Base-by-base conservation (phyloP, 768 basidiomycete species). In the Kwoniella dendrophila region DNA sequence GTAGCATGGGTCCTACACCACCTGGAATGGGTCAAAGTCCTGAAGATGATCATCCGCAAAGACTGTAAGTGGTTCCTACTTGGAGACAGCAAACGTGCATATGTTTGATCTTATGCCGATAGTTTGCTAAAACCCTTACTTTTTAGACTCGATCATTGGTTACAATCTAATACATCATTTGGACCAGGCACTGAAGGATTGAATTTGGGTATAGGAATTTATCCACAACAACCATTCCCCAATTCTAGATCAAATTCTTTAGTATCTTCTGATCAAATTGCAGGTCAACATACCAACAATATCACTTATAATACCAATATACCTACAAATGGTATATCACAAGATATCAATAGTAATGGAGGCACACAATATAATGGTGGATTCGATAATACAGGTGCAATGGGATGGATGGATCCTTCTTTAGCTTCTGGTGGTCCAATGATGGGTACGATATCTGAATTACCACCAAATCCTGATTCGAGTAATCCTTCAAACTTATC, bases 1-100 rank as follows among this genome's bases (percentile, higher is more conserved):
- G 26, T 3, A 57, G 47, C 32, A 40, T 47, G 55, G 60, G 50
- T 8, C 61, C 57, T 1, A 60, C 59, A n/a, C 54, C 53, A 12
- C 59, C 64, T 34, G 55, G 49, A 16, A 8, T 54, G 52, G 44
- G 43, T 29, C 41, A 33, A 1, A 71, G 68, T 61, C 67, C 68
- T 6, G 77, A 75, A 36, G 75, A 78, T 45, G 77, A 78, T 40
- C 68, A 68, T 32, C 73, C 77, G 4, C 77, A 78, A 56, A 51
- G 62, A 51, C 49, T 78, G 71, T 74, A 53, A 48, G 72, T 67
- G 11, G 6, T 43, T 6, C 36, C 36, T 38, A 38, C 18, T 38
- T 18, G 18, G 36, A 38, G 8, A 38, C 18, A 38, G 18, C 18
- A n/a, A n/a, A n/a, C n/a, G n/a, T n/a, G n/a, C n/a, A n/a, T n/a